phyloP scores from a whole-genome alignment of 441 rosid species.

The Erodium trifolium region DNA sequence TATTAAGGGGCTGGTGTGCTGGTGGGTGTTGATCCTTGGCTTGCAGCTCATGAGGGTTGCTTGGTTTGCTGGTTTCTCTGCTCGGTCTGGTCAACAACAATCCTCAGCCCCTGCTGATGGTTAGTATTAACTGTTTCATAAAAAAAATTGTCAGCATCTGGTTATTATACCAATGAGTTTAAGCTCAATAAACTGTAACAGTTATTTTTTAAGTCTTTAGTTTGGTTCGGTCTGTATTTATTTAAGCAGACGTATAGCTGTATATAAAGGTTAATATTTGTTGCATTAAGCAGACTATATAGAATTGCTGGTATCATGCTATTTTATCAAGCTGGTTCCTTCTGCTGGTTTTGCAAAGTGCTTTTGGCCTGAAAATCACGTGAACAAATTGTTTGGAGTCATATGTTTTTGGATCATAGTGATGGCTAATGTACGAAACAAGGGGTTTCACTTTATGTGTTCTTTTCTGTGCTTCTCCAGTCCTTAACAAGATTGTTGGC shows the following conservation, averaged over 20 bases:
- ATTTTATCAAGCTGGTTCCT: no score
- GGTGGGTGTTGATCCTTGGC: conserved; percentile 87
- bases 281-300: neutral
- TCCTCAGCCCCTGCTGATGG: neutral
- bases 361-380: no score
- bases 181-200: neutral
- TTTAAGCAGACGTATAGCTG: neutral
- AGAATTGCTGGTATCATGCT: neutral
- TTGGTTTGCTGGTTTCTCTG: conserved; percentile 85
- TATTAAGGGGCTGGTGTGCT: conserved; percentile 69
- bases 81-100: conserved; percentile 25
- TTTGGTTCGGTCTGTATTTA: no score
- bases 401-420: no score
- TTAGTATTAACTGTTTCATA: neutral
- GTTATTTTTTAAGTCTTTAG: no score
- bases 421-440: no score
- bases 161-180: neutral
- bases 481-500: no score
- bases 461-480: no score
- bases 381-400: no score
- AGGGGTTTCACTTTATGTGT: no score
- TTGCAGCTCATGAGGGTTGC: conserved; percentile 92
- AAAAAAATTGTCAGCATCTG: no score
- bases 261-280: neutral
- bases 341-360: no score